Conservation (phyloP, 768 basidiomycete species). For the Calocybe gangraenosa region DNA sequence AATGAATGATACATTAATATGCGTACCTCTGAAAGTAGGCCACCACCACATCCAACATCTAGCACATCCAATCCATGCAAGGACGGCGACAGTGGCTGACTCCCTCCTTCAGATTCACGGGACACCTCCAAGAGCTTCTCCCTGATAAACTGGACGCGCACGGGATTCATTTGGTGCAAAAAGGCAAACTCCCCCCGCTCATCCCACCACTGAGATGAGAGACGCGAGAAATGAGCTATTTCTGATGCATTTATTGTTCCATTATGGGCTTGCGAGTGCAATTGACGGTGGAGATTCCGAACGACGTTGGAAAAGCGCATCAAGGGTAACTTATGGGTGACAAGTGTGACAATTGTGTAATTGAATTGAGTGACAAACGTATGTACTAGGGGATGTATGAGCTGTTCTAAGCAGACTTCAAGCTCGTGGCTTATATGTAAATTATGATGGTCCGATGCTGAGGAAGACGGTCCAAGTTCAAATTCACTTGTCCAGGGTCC, state of each 20-base stretch:
- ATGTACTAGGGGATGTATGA: too few relatives aligned
- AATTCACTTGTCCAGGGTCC: too few relatives aligned
- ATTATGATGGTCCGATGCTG: too few relatives aligned
- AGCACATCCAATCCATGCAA: constrained; percentile 70
- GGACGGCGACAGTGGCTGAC: constrained; percentile 27
- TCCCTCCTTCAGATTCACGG: constrained; percentile 46
- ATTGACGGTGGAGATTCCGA: constrained; percentile 13
- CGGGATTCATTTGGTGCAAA: constrained; percentile 94
- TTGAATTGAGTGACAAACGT: too few relatives aligned
- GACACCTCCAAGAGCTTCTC: constrained; percentile 65
- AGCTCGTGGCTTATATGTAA: too few relatives aligned
- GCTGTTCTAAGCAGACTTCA: too few relatives aligned
- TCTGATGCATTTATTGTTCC: constrained; percentile 63
- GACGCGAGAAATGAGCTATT: constrained; percentile 77
- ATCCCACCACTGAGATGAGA: constrained; percentile 87
- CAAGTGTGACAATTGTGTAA: constrained; percentile 2
- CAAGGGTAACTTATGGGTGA: neutral
- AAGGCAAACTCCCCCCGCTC: constrained; percentile 86
- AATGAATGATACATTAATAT: too few relatives aligned
- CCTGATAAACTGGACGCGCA: constrained; percentile 76
- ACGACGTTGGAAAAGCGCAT: constrained; percentile 16
- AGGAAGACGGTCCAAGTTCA: too few relatives aligned
- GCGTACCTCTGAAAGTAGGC: constrained; percentile 84
- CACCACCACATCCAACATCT: constrained; percentile 96
- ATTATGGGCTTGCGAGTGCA: constrained; percentile 6